Evolutionary conservation across 2,329 filamentous ascomycete genomes (phyloP).

Genomic region (Clarireedia monteithiana): DNA sequence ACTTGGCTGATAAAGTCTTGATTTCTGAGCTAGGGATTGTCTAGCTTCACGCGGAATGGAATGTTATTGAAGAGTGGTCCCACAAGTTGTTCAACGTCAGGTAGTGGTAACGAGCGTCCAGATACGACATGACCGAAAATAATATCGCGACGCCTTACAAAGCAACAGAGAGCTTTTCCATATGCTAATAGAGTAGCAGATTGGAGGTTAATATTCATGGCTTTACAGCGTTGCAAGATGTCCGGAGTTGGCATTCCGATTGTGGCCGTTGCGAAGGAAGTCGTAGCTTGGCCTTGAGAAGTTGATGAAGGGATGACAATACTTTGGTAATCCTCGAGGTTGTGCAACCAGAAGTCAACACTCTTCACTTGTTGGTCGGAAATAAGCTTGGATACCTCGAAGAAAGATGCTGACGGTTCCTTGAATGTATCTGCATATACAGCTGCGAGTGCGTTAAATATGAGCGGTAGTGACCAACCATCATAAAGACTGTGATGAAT

Average conservation of each 20-base stretch:
- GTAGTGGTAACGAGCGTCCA: slow-evolving; percentile 31
- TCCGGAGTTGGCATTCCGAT: background rate
- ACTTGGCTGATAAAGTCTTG: background rate
- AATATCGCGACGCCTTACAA: slow-evolving; percentile 37
- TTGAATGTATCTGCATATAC: background rate
- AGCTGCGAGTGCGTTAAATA: slow-evolving; percentile 14
- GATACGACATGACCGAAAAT: slow-evolving; percentile 31
- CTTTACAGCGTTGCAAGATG: background rate
- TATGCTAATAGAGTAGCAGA: background rate
- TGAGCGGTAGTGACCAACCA: slow-evolving; percentile 38
- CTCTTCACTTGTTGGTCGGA: background rate
- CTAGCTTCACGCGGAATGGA: slow-evolving; percentile 23
- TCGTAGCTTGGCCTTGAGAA: background rate
- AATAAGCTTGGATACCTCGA: background rate
- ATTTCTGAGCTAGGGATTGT: slow-evolving; percentile 7
- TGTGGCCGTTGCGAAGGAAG: background rate
- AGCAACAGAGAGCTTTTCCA: background rate
- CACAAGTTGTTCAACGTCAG: slow-evolving; percentile 24
- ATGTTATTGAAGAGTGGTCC: slow-evolving; percentile 24
- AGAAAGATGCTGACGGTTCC: background rate
- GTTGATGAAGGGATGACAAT: background rate
- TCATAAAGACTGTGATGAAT: slow-evolving; percentile 51
- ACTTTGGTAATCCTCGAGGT: background rate
- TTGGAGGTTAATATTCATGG: background rate
- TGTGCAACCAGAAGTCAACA: background rate